These are phyloP conservation scores for Fusarium verrucosum DNA, from an alignment of 2,329 filamentous ascomycete genomes.

Conservation along the genomic window DNA sequence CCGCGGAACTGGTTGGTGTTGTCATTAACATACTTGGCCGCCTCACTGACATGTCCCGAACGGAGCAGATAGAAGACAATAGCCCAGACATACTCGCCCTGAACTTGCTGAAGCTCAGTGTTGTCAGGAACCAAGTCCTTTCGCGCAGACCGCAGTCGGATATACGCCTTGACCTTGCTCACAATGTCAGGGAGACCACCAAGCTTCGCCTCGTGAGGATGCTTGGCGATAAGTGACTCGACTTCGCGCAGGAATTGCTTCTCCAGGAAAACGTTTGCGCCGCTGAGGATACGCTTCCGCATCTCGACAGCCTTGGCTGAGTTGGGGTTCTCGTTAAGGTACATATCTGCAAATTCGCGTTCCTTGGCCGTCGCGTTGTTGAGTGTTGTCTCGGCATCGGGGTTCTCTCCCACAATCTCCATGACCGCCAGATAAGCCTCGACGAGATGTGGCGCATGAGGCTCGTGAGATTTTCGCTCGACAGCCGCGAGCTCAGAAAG, in stretches of 20 bases:
- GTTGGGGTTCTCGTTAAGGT: conserved; percentile 77
- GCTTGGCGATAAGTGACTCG: conserved; percentile 79
- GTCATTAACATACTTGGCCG: conserved; percentile 83
- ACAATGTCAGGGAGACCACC: conserved; percentile 88
- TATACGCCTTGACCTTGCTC: conserved; percentile 92
- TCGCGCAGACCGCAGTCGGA: conserved; percentile 79
- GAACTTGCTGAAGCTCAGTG: conserved; percentile 79
- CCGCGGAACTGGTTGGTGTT: conserved; percentile 85
- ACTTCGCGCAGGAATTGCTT: conserved; percentile 81
- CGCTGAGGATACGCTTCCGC: conserved; percentile 81
- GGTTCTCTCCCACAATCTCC: conserved; percentile 78
- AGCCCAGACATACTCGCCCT: conserved; percentile 90
- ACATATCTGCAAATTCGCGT: conserved; percentile 78
- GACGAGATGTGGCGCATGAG: conserved; percentile 77
- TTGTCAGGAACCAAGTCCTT: conserved; percentile 88
- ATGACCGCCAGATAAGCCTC: conserved; percentile 86
- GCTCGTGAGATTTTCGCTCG: conserved; percentile 74
- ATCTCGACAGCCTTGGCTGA: conserved; percentile 72
- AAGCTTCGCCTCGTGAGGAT: conserved; percentile 87
- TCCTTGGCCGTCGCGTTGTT: conserved; percentile 75
- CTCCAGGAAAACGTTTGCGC: conserved; percentile 83
- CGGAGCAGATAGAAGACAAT: conserved; percentile 92
- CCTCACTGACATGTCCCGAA: conserved; percentile 84
- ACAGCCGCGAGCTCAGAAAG: conserved; percentile 79
- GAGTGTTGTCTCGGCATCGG: conserved; percentile 65